Conservation (phyloP, 208 protist genomes). For the Lotmaria passim region DNA sequence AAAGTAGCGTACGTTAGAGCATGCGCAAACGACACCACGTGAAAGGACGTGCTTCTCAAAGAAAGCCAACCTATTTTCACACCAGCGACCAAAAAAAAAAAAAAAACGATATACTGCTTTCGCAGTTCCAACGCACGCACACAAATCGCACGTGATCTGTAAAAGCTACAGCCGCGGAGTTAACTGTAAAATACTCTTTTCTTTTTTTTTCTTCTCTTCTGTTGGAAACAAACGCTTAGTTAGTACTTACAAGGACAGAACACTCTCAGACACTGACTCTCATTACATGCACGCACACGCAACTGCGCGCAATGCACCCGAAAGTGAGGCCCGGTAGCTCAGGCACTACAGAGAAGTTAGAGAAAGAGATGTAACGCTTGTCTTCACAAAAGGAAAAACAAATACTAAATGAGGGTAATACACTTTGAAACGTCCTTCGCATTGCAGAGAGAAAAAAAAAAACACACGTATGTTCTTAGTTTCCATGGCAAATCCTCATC, state of each 20-base stretch:
- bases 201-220: slow-evolving; percentile 1
- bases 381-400: slow-evolving; percentile 18
- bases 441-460: background rate
- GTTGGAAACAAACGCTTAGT: slow-evolving; percentile 17
- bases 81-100: no score
- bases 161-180: no score
- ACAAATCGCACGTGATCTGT: no score
- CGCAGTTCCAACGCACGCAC: no score
- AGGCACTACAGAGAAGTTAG: background rate
- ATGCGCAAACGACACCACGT: no score
- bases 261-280: background rate
- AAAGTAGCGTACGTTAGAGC: no score
- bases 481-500: background rate
- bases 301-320: background rate
- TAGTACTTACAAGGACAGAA: slow-evolving; percentile 20
- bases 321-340: background rate
- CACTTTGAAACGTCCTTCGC: no score
- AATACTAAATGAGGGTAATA: slow-evolving; percentile 5
- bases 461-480: background rate
- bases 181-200: background rate
- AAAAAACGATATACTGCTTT: no score
- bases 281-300: background rate
- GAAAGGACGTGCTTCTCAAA: no score
- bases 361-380: background rate
- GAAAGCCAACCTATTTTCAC: no score